Evolutionary conservation across 2,329 filamentous ascomycete genomes (phyloP).

Genomic region (Scorias spongiosa): DNA sequence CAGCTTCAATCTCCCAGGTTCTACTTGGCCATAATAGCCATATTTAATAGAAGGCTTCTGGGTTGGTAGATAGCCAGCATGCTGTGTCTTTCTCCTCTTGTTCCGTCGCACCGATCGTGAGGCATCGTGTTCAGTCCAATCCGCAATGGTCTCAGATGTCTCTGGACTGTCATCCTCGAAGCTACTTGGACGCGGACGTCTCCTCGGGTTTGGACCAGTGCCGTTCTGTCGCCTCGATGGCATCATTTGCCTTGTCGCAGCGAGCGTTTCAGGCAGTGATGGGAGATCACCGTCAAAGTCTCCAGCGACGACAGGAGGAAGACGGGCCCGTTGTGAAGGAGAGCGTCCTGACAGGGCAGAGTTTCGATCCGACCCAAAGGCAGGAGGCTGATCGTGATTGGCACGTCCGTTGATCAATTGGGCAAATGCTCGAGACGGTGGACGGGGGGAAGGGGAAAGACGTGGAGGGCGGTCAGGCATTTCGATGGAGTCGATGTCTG

Average conservation of each 20-base stretch:
- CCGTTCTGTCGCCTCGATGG: slow-evolving; percentile 1
- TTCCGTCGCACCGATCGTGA: slow-evolving; percentile 24
- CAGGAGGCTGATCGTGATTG: background rate
- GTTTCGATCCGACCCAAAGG: background rate
- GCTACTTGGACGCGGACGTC: slow-evolving; percentile 7
- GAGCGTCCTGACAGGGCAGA: background rate
- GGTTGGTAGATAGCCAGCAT: slow-evolving; percentile 13
- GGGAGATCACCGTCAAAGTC: background rate
- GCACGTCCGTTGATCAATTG: slow-evolving; percentile 1
- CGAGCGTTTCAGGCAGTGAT: background rate
- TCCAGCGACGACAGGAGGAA: background rate
- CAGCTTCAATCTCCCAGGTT: slow-evolving; percentile 67
- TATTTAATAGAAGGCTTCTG: slow-evolving; percentile 47
- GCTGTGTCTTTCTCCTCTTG: slow-evolving; percentile 24
- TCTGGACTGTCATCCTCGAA: slow-evolving; percentile 4
- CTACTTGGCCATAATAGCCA: slow-evolving; percentile 74
- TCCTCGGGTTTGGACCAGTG: slow-evolving; percentile 1
- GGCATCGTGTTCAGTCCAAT: background rate
- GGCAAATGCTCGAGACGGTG: slow-evolving; percentile 1
- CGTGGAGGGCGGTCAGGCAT: slow-evolving; percentile 1
- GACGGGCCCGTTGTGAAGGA: background rate
- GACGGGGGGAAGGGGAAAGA: slow-evolving; percentile 3
- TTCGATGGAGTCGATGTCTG: background rate
- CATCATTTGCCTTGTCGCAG: background rate
- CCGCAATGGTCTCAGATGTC: background rate